These are phyloP conservation scores for Hippophae gyantsensis DNA, from an alignment of 306 rosid genomes.

Conservation along the genomic window DNA sequence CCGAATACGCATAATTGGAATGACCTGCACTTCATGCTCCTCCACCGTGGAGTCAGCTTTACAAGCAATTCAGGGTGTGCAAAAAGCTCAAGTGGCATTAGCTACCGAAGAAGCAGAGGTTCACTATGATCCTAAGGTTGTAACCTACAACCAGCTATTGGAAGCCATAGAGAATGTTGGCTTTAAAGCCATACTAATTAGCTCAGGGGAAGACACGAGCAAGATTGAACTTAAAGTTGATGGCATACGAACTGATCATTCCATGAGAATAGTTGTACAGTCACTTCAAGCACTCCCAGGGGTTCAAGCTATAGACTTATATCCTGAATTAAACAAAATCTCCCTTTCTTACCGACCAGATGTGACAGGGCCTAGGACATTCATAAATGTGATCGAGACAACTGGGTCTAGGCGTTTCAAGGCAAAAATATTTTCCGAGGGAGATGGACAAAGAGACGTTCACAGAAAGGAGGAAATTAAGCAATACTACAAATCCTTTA, in stretches of 20 bases:
- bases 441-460: constrained; percentile 32
- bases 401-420: constrained; percentile 42
- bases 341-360: constrained; percentile 45
- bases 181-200: constrained; percentile 36
- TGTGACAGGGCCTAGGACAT: constrained; percentile 54
- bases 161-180: constrained; percentile 34
- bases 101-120: constrained; percentile 69
- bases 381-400: constrained; percentile 48
- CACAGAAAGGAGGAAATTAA: constrained; percentile 38
- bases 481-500: constrained; percentile 31
- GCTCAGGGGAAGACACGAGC: constrained; percentile 44
- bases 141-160: constrained; percentile 28
- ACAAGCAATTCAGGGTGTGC: constrained; percentile 33
- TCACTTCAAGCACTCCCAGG: constrained; percentile 63
- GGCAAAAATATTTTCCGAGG: constrained; percentile 40
- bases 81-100: constrained; percentile 46
- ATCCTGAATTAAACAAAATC: constrained; percentile 23
- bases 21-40: constrained; percentile 64
- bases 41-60: constrained; percentile 45
- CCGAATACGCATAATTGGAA: constrained; percentile 43
- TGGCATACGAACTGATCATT: constrained; percentile 22
- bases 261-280: constrained; percentile 23
- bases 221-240: constrained; percentile 48
- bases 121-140: constrained; percentile 41
- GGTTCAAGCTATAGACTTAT: constrained; percentile 22